Evolutionary conservation across 2,329 filamentous ascomycete species (phyloP).

Genomic region (Colletotrichum cuscutae): DNA sequence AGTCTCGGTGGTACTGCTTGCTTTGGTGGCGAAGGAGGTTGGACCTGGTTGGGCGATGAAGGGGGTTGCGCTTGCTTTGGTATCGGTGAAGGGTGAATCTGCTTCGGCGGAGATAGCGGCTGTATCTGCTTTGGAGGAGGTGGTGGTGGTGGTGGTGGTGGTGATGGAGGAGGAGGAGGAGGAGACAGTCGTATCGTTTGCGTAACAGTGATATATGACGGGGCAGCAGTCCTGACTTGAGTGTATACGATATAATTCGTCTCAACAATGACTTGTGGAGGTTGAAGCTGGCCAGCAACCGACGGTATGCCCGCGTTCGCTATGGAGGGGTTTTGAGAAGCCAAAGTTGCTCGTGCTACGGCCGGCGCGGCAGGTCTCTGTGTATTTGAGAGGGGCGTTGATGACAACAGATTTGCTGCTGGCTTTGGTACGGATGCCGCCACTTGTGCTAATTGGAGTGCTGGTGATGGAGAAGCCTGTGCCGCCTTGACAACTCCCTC

Average conservation of each 20-base stretch:
- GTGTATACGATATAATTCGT: constrained; percentile 19
- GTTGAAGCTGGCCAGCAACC: not conserved
- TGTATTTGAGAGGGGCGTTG: not conserved
- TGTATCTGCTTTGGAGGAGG: not conserved
- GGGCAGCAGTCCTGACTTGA: not conserved
- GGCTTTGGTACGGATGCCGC: not conserved
- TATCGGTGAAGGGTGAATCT: not conserved
- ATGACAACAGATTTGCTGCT: not conserved
- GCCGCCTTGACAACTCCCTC: not conserved
- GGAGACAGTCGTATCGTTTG: not conserved
- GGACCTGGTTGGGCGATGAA: not conserved
- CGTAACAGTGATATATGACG: constrained; percentile 12
- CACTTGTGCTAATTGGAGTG: not conserved
- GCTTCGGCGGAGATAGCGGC: too few species aligned
- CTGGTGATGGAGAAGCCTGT: not conserved
- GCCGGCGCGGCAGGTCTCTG: not conserved
- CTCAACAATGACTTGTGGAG: constrained; percentile 20
- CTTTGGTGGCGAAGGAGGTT: not conserved
- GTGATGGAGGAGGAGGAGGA: not conserved
- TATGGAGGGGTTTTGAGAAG: not conserved
- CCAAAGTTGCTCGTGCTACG: not conserved
- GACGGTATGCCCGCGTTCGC: not conserved
- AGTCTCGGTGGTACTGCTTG: not conserved
- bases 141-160: not conserved
- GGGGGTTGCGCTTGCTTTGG: not conserved